A percentile compares a stretch with the other conserved stretches of the same genome.
These are phyloP conservation scores for Phytopythium ostracodes DNA, from an alignment of 352 stramenopile genomes.

Conservation along the genomic window DNA sequence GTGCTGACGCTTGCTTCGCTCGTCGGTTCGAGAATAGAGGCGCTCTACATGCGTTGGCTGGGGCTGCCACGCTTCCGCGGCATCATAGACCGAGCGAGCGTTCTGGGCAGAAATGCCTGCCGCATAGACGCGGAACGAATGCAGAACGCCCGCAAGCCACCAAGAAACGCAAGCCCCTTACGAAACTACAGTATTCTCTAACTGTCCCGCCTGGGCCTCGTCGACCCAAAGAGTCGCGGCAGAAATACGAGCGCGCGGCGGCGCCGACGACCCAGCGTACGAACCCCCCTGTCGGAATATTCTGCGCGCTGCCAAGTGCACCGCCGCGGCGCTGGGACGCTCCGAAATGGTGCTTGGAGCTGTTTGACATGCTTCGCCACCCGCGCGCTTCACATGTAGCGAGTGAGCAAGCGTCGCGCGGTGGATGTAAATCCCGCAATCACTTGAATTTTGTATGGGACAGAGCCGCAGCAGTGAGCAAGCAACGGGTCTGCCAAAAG, in stretches of 20 bases:
- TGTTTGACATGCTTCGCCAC: background rate
- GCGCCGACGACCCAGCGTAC: too few relatives aligned
- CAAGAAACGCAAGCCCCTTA: background rate
- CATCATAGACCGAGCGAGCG: background rate
- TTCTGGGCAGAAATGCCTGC: background rate
- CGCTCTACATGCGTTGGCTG: background rate
- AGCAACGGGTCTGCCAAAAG: background rate
- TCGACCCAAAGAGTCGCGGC: background rate
- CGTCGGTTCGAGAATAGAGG: background rate
- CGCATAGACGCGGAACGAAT: background rate
- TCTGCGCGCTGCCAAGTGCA: background rate
- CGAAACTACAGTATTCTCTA: background rate
- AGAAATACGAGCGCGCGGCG: background rate
- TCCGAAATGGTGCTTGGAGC: slow-evolving; percentile 1
- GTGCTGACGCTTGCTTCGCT: background rate
- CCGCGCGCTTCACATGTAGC: too few relatives aligned
- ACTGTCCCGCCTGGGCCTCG: background rate
- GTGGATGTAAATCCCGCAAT: too few relatives aligned
- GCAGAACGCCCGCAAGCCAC: background rate
- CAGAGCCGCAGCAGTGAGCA: background rate
- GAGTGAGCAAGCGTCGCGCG: too few relatives aligned
- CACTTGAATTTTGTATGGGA: background rate
- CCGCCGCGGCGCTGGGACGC: background rate
- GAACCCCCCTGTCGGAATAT: background rate
- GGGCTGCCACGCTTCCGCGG: background rate